Conservation (phyloP, 2,329 filamentous ascomycete species). For the Phyllosticta citriasiana region DNA sequence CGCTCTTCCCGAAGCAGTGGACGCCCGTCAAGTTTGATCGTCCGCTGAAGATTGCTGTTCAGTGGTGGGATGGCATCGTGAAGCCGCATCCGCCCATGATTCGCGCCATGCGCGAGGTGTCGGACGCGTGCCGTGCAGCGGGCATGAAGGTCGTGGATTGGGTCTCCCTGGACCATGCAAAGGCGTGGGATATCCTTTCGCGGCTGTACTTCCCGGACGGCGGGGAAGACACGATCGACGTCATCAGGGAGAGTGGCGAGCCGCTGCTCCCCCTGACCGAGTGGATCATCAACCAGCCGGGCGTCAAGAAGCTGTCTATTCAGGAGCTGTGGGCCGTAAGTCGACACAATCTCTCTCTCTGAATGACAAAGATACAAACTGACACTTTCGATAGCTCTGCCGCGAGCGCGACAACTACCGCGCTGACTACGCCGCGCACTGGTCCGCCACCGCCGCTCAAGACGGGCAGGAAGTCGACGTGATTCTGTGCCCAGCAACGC, state of each 20-base stretch:
- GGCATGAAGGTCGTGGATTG: slow-evolving; percentile 46
- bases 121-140: slow-evolving; percentile 32
- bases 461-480: slow-evolving; percentile 43
- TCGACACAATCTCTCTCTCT: not conserved
- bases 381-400: slow-evolving; percentile 33
- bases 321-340: not conserved
- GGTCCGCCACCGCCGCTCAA: slow-evolving; percentile 27
- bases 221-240: slow-evolving; percentile 42
- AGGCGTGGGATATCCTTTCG: not conserved
- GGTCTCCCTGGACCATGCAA: slow-evolving; percentile 34
- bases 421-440: slow-evolving; percentile 32
- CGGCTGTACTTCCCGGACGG: slow-evolving; percentile 47
- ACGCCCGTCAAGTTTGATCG: slow-evolving; percentile 18
- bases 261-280: slow-evolving; percentile 48
- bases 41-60: slow-evolving; percentile 46
- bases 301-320: not conserved
- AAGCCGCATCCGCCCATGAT: slow-evolving; percentile 55
- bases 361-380: not conserved
- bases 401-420: slow-evolving; percentile 35
- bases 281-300: slow-evolving; percentile 17
- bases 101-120: slow-evolving; percentile 42
- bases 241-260: slow-evolving; percentile 46
- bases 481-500: slow-evolving; percentile 47
- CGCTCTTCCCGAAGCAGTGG: slow-evolving; percentile 52
- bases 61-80: slow-evolving; percentile 56